Base-by-base conservation (phyloP, 2,329 filamentous ascomycete genomes). In the Orbilia quercus region DNA sequence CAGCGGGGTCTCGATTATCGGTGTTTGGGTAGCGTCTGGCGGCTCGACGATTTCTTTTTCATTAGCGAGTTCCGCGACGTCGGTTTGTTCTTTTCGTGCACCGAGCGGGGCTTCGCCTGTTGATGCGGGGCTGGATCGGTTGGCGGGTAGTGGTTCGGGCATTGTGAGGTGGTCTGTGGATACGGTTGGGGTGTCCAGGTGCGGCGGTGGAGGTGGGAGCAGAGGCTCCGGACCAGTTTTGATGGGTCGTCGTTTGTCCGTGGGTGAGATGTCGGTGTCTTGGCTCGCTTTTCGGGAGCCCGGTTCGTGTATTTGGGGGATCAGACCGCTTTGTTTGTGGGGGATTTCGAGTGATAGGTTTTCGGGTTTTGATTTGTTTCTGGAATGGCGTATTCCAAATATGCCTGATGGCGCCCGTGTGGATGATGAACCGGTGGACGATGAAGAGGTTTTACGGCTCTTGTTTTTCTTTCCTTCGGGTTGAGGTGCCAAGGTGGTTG, bases 261-360 rank as follows among this genome's bases (percentile, higher is more conserved):
- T 64, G 9, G 57, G 58, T 2, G 67, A 64, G 16, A 72, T 55
- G 9, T 72, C 59, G 5, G 67, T 72, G 31, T 72, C 67, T 38
- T 72, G 67, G 23, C 67, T 72, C 5, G 51, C 51, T 42, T 72
- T 72, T 7, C 67, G 60, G 18, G 67, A 72, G n/a, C 67, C 45
- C 5, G 67, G 59, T 34, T 64, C 57, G 31, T 64, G 20, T 3
- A 72, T 59, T 18, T 72, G 51, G 1, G 57, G 67, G 25, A 72
- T 40, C 18, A 51, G 51, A 14, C 67, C 48, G 34, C 34, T 64
- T 18, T 58, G 53, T 36, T 51, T 48, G 12, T 53, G 40, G 4
- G 67, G 67, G 28, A 72, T 72, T 31, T 72, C 67, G 1, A 72
- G 45, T 11, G 67, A 72, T 3, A 72, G 20, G n/a, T 28, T 63